Evolutionary conservation across 1,284 basidiomycete species (phyloP).

Genomic region (Pyrrhoderma lamaoense): DNA sequence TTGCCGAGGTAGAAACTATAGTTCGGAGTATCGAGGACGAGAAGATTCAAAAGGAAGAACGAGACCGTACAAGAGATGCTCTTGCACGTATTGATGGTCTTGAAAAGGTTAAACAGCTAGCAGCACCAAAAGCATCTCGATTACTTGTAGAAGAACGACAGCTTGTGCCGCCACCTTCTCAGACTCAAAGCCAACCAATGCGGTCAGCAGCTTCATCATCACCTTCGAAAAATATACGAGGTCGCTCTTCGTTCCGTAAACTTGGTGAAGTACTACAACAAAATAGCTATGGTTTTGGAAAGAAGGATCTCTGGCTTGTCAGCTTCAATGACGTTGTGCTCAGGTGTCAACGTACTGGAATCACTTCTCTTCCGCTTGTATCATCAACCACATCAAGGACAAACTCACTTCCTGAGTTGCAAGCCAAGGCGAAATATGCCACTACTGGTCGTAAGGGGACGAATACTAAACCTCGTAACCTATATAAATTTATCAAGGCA

Average conservation of each 20-base stretch:
- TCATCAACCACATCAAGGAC: conserved; percentile 61
- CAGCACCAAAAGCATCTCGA: conserved; percentile 82
- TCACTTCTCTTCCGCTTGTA: conserved; percentile 79
- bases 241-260: conserved; percentile 78
- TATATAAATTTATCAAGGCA: conserved; percentile 82
- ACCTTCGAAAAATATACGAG: conserved; percentile 42
- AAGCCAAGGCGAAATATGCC: conserved; percentile 74
- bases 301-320: conserved; percentile 90
- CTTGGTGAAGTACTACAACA: conserved; percentile 71
- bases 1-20: conserved; percentile 92
- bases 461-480: conserved; percentile 75
- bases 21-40: conserved; percentile 96
- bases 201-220: conserved; percentile 41
- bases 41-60: conserved; percentile 92
- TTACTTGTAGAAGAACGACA: conserved; percentile 81
- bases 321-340: conserved; percentile 94
- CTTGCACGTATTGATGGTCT: conserved; percentile 95
- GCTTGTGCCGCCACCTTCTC: conserved; percentile 30
- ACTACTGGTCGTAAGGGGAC: conserved; percentile 66
- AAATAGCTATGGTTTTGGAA: conserved; percentile 44
- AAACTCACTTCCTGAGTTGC: conserved; percentile 70
- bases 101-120: conserved; percentile 81
- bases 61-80: conserved; percentile 89
- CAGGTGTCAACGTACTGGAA: conserved; percentile 84
- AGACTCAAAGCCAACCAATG: conserved; percentile 30